Conservation (phyloP, 805 yeast genomes). For the Sugiyamaella smithiae region DNA sequence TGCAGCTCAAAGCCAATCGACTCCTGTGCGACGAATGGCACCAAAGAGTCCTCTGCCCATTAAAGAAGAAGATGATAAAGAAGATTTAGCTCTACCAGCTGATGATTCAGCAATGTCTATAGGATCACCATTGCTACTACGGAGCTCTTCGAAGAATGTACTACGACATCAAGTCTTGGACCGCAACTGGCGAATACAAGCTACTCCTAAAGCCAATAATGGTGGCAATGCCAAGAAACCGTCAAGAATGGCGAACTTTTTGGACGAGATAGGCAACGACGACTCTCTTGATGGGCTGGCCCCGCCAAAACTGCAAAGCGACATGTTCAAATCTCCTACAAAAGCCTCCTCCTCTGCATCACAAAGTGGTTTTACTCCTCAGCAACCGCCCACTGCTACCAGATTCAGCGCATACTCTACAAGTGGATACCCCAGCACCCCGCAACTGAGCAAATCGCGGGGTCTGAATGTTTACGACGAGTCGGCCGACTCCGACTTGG, state of each 20-base stretch:
- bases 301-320: conserved; percentile 16
- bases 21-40: conserved; percentile 2
- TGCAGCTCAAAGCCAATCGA: conserved; percentile 5
- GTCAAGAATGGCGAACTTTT: neutral
- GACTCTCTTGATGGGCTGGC: conserved; percentile 5
- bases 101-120: neutral
- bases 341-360: neutral
- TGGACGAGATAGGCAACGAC: neutral
- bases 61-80: neutral
- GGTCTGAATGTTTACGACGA: conserved; percentile 6
- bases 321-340: neutral
- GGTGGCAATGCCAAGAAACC: neutral
- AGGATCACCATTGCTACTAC: neutral
- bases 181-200: conserved; percentile 35
- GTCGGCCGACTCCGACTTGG: conserved; percentile 20
- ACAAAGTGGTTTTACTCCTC: neutral
- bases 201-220: conserved; percentile 28
- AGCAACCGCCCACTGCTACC: neutral
- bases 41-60: neutral
- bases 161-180: conserved; percentile 36
- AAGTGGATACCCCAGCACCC: conserved; percentile 3
- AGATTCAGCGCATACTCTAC: conserved; percentile 3
- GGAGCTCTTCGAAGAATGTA: conserved; percentile 1
- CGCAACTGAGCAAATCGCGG: neutral
- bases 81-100: neutral